These are phyloP conservation scores for Ogataea parapolymorpha DNA, from an alignment of 805 yeast species.

Conservation along the genomic window DNA sequence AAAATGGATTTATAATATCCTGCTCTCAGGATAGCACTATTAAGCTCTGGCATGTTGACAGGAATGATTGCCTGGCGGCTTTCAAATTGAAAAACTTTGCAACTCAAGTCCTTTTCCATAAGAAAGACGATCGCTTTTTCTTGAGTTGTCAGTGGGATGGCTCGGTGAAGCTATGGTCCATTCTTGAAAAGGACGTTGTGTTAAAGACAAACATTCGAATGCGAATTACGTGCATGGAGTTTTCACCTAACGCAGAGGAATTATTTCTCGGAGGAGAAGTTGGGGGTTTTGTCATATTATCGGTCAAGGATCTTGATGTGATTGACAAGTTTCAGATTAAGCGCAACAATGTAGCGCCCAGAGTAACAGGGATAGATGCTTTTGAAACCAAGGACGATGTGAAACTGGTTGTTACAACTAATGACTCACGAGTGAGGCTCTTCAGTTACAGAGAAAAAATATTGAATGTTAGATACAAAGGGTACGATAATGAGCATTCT, in stretches of 20 bases:
- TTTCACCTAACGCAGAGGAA: slow-evolving; percentile 62
- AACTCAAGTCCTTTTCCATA: slow-evolving; percentile 76
- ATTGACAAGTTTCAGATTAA: slow-evolving; percentile 44
- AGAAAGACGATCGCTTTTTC: slow-evolving; percentile 83
- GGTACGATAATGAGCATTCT: slow-evolving; percentile 65
- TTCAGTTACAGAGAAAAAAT: slow-evolving; percentile 52
- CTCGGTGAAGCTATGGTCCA: slow-evolving; percentile 76
- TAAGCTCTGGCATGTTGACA: slow-evolving; percentile 79
- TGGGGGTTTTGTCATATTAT: slow-evolving; percentile 61
- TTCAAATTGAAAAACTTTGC: slow-evolving; percentile 80
- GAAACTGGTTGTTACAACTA: slow-evolving; percentile 61
- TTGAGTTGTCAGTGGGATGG: slow-evolving; percentile 79
- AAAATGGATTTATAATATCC: slow-evolving; percentile 73
- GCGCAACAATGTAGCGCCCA: slow-evolving; percentile 45
- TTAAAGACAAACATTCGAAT: slow-evolving; percentile 59
- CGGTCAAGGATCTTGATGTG: slow-evolving; percentile 59
- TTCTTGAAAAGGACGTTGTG: slow-evolving; percentile 65
- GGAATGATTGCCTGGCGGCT: slow-evolving; percentile 56
- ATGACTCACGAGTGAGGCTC: slow-evolving; percentile 75
- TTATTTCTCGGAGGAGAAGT: slow-evolving; percentile 74
- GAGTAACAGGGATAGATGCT: slow-evolving; percentile 73
- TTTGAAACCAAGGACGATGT: slow-evolving; percentile 30
- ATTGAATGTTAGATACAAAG: slow-evolving; percentile 68
- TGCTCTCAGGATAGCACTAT: slow-evolving; percentile 86
- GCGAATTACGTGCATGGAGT: slow-evolving; percentile 69